These are phyloP conservation scores for Prunus mongolica DNA, from an alignment of 306 rosid species.

Conservation along the genomic window DNA sequence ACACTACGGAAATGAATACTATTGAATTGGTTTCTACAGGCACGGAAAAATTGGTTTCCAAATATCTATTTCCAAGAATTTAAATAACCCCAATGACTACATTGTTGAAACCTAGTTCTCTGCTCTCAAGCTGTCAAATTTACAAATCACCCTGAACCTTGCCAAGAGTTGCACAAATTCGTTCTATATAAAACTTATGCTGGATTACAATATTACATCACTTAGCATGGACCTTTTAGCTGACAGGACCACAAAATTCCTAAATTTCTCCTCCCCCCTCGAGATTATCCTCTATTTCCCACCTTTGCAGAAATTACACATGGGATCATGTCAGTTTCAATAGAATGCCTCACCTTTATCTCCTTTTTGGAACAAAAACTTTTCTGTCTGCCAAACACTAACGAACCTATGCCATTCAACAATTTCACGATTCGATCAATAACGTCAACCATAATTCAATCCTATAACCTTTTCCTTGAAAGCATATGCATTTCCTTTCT, in stretches of 20 bases:
- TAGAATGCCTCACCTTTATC: neutral
- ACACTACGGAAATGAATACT: neutral
- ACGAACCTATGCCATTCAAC: neutral
- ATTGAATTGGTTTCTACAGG: neutral
- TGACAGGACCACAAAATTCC: neutral
- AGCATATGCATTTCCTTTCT: neutral
- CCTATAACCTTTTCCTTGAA: neutral
- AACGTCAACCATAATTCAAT: neutral
- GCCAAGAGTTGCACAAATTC: neutral
- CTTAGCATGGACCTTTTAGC: neutral
- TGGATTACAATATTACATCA: neutral
- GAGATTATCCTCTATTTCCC: constrained; percentile 2
- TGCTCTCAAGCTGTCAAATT: neutral
- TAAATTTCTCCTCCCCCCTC: neutral
- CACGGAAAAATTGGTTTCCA: neutral
- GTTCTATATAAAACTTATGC: neutral
- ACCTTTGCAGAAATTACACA: neutral
- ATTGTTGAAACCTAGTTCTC: neutral
- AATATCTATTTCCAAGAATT: neutral
- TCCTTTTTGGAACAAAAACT: neutral
- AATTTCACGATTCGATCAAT: neutral
- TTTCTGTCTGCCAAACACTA: neutral
- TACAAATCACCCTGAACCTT: neutral
- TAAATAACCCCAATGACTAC: neutral
- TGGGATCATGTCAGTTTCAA: neutral